A percentile compares a stretch with the other conserved stretches of the same genome.
Evolutionary conservation across 108 stramenopile genomes (phyloP).

Genomic region (Nannochloropsis gaditana): DNA sequence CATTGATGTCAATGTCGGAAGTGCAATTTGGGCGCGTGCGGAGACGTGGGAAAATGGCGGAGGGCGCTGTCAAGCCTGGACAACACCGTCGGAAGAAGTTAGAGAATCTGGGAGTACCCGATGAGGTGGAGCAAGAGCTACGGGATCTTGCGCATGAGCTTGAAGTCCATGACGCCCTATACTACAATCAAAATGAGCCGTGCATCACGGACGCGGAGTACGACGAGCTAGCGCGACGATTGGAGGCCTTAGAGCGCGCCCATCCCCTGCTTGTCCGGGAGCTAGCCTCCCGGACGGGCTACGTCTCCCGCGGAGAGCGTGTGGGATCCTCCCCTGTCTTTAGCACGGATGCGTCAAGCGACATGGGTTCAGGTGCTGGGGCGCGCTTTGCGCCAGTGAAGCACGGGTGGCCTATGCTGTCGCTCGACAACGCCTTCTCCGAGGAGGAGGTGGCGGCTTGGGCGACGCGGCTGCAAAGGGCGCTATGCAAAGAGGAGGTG

Average conservation of each 20-base stretch:
- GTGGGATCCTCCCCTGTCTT: neutral
- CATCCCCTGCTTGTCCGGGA: slow-evolving; percentile 25
- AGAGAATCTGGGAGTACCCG: slow-evolving; percentile 7
- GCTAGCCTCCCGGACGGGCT: slow-evolving; percentile 20
- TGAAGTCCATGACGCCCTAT: slow-evolving; percentile 5
- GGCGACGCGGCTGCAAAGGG: slow-evolving; percentile 26
- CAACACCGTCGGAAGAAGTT: neutral
- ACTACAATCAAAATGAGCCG: slow-evolving; percentile 31
- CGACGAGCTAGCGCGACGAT: slow-evolving; percentile 37
- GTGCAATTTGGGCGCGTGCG: too few species aligned
- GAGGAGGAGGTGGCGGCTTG: slow-evolving; percentile 31
- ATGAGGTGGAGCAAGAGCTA: neutral
- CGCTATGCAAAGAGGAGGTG: slow-evolving; percentile 7
- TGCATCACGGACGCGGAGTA: slow-evolving; percentile 42
- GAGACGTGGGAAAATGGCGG: too few species aligned
- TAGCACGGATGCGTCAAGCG: neutral
- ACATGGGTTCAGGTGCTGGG: neutral
- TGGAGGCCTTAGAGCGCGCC: slow-evolving; percentile 25
- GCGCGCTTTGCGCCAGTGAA: neutral
- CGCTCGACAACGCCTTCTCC: slow-evolving; percentile 45
- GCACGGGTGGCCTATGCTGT: slow-evolving; percentile 37
- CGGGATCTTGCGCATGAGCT: neutral
- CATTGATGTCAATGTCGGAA: too few species aligned
- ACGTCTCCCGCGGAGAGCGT: slow-evolving; percentile 16
- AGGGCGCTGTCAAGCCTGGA: neutral